Evolutionary conservation across 2,329 filamentous ascomycete genomes (phyloP), one percentile per base, ranked within the genome.

Genomic region (Sporothrix sp.): DNA sequence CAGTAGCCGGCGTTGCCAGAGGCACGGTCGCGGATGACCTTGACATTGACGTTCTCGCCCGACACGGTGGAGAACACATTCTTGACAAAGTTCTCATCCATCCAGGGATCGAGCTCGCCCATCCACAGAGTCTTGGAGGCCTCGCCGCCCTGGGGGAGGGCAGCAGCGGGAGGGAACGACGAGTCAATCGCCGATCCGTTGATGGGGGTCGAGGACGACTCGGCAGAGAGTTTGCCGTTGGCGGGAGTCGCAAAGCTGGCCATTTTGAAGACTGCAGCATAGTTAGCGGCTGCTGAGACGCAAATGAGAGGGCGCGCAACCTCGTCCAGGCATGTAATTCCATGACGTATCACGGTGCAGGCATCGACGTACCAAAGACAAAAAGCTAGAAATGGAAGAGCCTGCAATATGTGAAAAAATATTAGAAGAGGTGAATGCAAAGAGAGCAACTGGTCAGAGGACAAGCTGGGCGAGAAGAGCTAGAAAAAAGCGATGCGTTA

Each of bases 21-120:
- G 69, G 95, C 95, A 71, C 96, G 96, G 74, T 98, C 93, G 58
- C 93, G 87, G 63, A 98, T 98, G 78, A 98, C 95, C 80, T 98
- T 98, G 61, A 98, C 93, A 62, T 96, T 96, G 62, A 98, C 93
- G 57, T 82, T 82, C 70, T 97, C 93, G 59, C 86, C 89, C 72
- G 95, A 86, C 61, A 90, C 82, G 63, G 88, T 95, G 57, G 74
- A 65, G 78, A 88, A 97, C 40, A 97, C 82, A 60, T 86, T 93
- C 70, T 94, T 90, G 64, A 98, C 87, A 68, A 97, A 98, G 71
- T 91, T 94, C 74, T 98, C 93, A 62, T 98, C 93, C 72, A 98
- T 97, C 93, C 93, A 98, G 25, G 89, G 87, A 70, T 97, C 91
- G 57, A 98, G 84, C 68, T 98, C 93, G 60, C 93, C 93, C 93